These are phyloP conservation scores for Globisporangium apiculatum DNA, from an alignment of 352 stramenopile species.

Conservation along the genomic window DNA sequence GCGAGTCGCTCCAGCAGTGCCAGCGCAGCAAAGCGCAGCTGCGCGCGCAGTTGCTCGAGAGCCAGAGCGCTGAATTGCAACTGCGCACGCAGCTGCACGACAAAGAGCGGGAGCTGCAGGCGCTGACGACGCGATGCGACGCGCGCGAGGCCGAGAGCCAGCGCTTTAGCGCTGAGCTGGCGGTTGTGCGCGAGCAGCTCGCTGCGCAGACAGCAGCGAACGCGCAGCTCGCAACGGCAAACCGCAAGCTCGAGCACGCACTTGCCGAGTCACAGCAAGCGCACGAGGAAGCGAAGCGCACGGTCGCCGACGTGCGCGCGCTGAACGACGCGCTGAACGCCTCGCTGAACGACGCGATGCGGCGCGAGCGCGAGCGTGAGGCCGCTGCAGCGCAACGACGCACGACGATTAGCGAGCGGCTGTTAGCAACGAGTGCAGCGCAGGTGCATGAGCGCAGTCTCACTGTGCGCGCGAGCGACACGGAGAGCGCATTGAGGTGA, in stretches of 20 bases:
- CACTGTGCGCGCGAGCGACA: too few species aligned
- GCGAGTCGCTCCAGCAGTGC: constrained; percentile 3
- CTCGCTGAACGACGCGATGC: background rate
- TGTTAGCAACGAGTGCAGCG: too few species aligned
- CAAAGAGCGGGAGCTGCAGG: constrained; percentile 3
- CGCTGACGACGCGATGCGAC: background rate
- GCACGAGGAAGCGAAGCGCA: background rate
- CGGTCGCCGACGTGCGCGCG: background rate
- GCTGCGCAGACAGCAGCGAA: too few species aligned
- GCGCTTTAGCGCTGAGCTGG: too few species aligned
- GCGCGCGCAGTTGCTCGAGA: background rate
- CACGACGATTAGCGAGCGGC: too few species aligned
- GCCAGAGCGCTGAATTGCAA: background rate
- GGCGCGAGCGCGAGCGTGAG: too few species aligned
- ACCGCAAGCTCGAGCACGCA: background rate
- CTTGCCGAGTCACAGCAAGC: background rate
- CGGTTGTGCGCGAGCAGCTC: too few species aligned
- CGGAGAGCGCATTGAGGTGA: too few species aligned
- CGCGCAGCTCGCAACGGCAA: constrained; percentile 6
- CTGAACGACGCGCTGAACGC: background rate
- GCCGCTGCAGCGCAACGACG: too few species aligned
- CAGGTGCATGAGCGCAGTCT: too few species aligned
- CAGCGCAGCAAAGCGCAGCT: background rate
- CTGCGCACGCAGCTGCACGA: constrained; percentile 4
- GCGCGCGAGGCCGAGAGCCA: background rate